These are phyloP conservation scores for Phytophthora ramorum DNA, from an alignment of 352 stramenopile genomes.

Conservation along the genomic window DNA sequence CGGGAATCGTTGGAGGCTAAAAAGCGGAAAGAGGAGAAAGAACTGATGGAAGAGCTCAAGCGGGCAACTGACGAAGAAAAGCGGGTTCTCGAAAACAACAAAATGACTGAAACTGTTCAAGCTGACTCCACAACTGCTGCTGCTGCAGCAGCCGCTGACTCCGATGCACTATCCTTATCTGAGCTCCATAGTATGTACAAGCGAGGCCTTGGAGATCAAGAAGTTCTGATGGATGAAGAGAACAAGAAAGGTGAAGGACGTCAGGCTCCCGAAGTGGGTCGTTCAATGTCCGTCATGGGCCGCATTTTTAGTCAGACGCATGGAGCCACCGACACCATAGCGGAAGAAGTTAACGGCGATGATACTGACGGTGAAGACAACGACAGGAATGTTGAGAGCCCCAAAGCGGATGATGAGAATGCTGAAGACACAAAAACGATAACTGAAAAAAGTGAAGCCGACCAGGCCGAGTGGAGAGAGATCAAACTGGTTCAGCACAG, in stretches of 20 bases:
- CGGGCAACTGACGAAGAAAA: conserved; percentile 51
- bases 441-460: conserved; percentile 28
- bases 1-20: conserved; percentile 30
- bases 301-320: conserved; percentile 51
- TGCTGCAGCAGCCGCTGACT: conserved; percentile 2
- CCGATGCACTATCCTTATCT: conserved; percentile 54
- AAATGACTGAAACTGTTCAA: conserved; percentile 1
- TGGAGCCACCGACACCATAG: conserved; percentile 47
- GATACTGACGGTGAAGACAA: conserved; percentile 29
- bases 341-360: conserved; percentile 44
- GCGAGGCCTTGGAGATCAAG: conserved; percentile 76
- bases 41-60: conserved; percentile 52
- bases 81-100: conserved; percentile 22
- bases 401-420: conserved; percentile 15
- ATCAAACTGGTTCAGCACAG: conserved; percentile 52
- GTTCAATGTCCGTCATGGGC: conserved; percentile 47
- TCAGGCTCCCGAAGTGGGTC: conserved; percentile 1
- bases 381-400: conserved; percentile 3
- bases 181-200: conserved; percentile 88
- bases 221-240: conserved; percentile 55
- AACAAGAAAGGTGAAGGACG: conserved; percentile 19
- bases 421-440: conserved; percentile 13
- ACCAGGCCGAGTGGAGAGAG: conserved; percentile 64
- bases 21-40: conserved; percentile 44
- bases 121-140: not conserved